Base-by-base conservation (phyloP, 768 basidiomycete species). In the Omphalotus guepiniiformis region DNA sequence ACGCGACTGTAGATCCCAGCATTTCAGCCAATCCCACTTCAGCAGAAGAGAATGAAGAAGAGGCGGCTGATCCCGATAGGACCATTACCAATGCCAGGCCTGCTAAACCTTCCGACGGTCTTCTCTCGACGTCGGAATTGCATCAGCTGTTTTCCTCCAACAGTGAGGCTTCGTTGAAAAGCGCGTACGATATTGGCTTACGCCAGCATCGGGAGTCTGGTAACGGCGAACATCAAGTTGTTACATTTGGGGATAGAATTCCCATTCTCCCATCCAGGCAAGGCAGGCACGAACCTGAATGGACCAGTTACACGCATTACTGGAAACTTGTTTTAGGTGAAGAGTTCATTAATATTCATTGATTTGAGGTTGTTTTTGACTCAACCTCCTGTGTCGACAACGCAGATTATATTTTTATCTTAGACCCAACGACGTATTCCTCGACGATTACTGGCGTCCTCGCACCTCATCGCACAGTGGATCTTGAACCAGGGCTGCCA, bases 391-490 rank as follows among this genome's bases (percentile, higher is more conserved):
- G 30, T 25, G 53, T 46, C n/a, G 42, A n/a, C 39, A 26, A 7
- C 27, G 37, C 53, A 94, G 94, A 96, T 70, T 98, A 97, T 61
- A 88, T 98, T 43, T 93, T 96, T 61, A 69, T 94, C 41, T 54
- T 84, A 4, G 76, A 82, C 52, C 67, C 77, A 3, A 59, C 63
- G 5, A 53, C 61, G 19, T 55, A 57, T 39, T 56, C 48, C 12
- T 61, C 71, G 29, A 55, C 58, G 21, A 64, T 88, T 30, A 59
- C 65, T 25, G 73, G 79, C 9, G 67, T 94, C 22, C 76, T 91
- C 8, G 62, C 75, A 22, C 83, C 88, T 12, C 85, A 83, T 57
- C 61, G 55, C 21, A 73, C 73, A 25, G 67, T 76, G 41, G 74
- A 80, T 41, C 71, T 96, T 19, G 74, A 71, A 7, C 73, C 73